Evolutionary conservation across 208 protist species (phyloP).

Genomic region (Novymonas esmeraldas): DNA sequence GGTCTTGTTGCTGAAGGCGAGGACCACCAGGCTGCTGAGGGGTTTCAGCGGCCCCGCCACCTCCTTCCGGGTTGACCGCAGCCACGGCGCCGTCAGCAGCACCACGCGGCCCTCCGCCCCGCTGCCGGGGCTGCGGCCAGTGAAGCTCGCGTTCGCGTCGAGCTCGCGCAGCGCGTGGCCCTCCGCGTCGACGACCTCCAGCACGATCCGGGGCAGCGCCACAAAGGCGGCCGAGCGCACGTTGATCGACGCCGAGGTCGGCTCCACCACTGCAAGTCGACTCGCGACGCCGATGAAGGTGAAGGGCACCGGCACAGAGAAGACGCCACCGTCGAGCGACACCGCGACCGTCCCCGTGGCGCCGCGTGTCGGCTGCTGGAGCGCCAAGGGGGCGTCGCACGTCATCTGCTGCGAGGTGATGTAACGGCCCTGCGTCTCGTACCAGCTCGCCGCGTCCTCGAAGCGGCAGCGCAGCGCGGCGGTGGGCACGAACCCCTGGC

Average conservation of each 20-base stretch:
- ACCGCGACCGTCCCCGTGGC: constrained; percentile 25
- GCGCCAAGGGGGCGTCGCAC: constrained; percentile 14
- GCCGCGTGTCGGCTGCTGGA: constrained; percentile 4
- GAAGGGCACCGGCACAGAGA: constrained; percentile 28
- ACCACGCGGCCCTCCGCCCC: constrained; percentile 30
- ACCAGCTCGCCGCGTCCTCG: constrained; percentile 11
- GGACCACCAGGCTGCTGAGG: constrained; percentile 30
- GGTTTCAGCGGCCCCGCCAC: constrained; percentile 20
- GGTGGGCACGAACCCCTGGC: constrained; percentile 21
- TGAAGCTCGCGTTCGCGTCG: neutral
- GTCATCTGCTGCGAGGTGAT: constrained; percentile 19
- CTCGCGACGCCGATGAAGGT: constrained; percentile 42
- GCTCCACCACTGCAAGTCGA: constrained; percentile 12
- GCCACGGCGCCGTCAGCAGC: constrained; percentile 26
- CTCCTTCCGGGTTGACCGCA: constrained; percentile 44
- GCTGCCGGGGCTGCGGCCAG: neutral
- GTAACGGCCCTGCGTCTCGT: constrained; percentile 12
- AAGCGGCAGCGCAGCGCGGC: constrained; percentile 24
- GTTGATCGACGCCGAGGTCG: neutral
- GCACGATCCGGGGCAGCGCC: constrained; percentile 21
- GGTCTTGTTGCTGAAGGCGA: constrained; percentile 48
- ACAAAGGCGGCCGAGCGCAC: constrained; percentile 24
- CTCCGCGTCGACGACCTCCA: constrained; percentile 39
- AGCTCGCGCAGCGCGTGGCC: constrained; percentile 40
- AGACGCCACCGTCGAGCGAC: constrained; percentile 36